A percentile compares a stretch with the other conserved stretches of the same genome.
phyloP scores from a whole-genome alignment of 1,284 basidiomycete genomes.

The Caloboletus firmus region DNA sequence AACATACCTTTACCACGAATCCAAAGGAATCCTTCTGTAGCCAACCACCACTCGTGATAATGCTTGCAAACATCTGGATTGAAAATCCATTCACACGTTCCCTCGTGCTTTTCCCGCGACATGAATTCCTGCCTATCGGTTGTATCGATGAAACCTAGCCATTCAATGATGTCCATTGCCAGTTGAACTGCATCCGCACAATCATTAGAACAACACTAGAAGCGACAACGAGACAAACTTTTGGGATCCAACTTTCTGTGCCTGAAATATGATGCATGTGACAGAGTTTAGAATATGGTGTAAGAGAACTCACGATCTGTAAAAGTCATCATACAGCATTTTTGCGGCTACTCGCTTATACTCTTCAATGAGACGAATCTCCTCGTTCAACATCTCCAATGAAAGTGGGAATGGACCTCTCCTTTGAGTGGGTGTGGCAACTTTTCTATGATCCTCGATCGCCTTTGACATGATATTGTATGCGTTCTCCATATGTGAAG shows the following conservation, averaged over 20 bases:
- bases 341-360: conserved; percentile 22
- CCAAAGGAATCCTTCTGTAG: conserved; percentile 28
- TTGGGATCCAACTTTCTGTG: conserved; percentile 25
- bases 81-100: conserved; percentile 29
- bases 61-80: conserved; percentile 19
- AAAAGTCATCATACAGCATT: conserved; percentile 24
- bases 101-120: conserved; percentile 26
- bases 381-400: conserved; percentile 25
- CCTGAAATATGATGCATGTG: conserved; percentile 11
- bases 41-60: conserved; percentile 27
- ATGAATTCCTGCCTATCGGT: conserved; percentile 28
- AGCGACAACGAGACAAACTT: conserved; percentile 12
- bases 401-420: conserved; percentile 26
- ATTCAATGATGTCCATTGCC: conserved; percentile 21
- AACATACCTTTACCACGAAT: conserved; percentile 24
- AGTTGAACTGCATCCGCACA: conserved; percentile 22
- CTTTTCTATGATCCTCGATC: conserved; percentile 24
- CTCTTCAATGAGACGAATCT: conserved; percentile 23
- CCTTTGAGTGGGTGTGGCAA: conserved; percentile 9
- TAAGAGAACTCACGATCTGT: conserved; percentile 18
- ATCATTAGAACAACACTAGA: conserved; percentile 4
- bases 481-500: conserved; percentile 23
- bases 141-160: conserved; percentile 28
- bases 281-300: neutral
- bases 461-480: conserved; percentile 22